Conservation (phyloP, 176 grass and related monocot genomes). For the Areca catechu region DNA sequence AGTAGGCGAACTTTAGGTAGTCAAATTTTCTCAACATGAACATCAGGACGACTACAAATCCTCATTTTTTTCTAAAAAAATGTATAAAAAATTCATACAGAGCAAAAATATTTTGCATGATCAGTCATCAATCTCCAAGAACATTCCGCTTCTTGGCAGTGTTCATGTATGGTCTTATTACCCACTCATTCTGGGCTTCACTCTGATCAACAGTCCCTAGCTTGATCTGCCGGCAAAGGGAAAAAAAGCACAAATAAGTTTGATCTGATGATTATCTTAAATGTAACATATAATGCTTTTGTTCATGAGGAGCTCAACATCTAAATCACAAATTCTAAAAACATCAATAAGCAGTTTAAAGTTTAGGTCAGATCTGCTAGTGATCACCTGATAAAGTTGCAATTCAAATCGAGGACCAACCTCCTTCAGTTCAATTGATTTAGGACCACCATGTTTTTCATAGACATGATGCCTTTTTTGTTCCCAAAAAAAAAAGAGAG, state of each 20-base stretch:
- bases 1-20: too few relatives aligned
- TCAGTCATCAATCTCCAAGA: conserved; percentile 45
- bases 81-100: too few relatives aligned
- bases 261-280: background rate
- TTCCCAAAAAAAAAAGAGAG: conserved; percentile 1
- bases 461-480: conserved; percentile 72
- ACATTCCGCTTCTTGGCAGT: conserved; percentile 63
- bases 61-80: too few relatives aligned
- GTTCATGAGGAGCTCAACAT: too few relatives aligned
- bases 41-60: too few relatives aligned
- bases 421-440: conserved; percentile 73
- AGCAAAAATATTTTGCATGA: too few relatives aligned
- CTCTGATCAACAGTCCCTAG: conserved; percentile 60
- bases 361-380: too few relatives aligned
- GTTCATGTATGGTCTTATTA: conserved; percentile 64
- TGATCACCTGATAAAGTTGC: conserved; percentile 58
- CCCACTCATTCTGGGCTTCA: conserved; percentile 63
- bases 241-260: background rate
- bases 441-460: conserved; percentile 58
- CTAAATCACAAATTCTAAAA: too few relatives aligned
- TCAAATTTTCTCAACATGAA: too few relatives aligned
- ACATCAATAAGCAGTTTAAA: too few relatives aligned
- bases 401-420: conserved; percentile 73
- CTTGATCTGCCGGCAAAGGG: conserved; percentile 35
- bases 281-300: background rate